phyloP scores from a whole-genome alignment of 805 yeast genomes.

The Pachysolen tannophilus region DNA sequence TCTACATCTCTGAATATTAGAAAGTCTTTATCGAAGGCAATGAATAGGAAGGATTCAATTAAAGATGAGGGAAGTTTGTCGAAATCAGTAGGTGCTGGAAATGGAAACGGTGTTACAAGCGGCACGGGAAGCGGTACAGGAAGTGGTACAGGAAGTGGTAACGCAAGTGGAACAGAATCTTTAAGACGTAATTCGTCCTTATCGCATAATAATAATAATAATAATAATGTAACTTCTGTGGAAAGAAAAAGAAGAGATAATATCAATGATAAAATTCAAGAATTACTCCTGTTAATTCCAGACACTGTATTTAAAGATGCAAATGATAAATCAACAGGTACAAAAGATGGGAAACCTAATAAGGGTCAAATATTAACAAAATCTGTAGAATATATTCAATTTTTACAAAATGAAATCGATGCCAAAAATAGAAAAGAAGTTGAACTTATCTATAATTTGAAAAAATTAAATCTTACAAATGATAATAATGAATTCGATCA shows the following conservation, averaged over 20 bases:
- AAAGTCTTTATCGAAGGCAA: slow-evolving; percentile 7
- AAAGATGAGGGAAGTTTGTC: slow-evolving; percentile 5
- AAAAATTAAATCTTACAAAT: slow-evolving; percentile 35
- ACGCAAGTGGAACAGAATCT: too few species aligned
- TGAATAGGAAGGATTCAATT: slow-evolving; percentile 8
- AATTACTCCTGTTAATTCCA: slow-evolving; percentile 27
- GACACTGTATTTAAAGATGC: slow-evolving; percentile 29
- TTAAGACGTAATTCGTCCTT: too few species aligned
- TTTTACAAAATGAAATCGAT: slow-evolving; percentile 66
- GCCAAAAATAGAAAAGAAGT: slow-evolving; percentile 73
- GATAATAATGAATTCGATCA: slow-evolving; percentile 39
- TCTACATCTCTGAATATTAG: too few species aligned
- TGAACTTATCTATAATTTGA: slow-evolving; percentile 55
- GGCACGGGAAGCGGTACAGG: slow-evolving; percentile 1
- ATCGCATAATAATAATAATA: too few species aligned
- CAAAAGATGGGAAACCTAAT: slow-evolving; percentile 79
- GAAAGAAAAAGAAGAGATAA: slow-evolving; percentile 47
- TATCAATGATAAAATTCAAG: slow-evolving; percentile 51
- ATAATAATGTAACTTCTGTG: slow-evolving; percentile 20
- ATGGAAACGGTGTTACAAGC: too few species aligned
- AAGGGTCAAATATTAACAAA: slow-evolving; percentile 76
- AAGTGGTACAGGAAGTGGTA: not conserved
- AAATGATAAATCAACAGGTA: slow-evolving; percentile 48
- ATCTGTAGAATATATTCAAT: slow-evolving; percentile 64
- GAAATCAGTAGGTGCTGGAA: too few species aligned